Conservation (phyloP, 805 yeast species). For the Wickerhamomyces ciferrii region DNA sequence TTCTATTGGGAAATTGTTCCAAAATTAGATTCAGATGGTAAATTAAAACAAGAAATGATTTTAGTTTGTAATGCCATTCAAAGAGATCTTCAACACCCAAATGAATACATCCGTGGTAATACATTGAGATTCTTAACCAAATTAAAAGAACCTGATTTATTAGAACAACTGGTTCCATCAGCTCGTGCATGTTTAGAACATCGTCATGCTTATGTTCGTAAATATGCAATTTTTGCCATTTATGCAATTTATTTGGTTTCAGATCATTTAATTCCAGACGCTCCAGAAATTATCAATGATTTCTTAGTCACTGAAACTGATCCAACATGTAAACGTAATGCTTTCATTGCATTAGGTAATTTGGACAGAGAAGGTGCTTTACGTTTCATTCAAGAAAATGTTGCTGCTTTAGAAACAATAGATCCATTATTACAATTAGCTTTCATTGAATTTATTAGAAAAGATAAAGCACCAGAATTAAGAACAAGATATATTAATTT, state of each 20-base stretch:
- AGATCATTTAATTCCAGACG: slow-evolving; percentile 89
- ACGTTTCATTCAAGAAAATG: slow-evolving; percentile 70
- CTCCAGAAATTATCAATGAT: slow-evolving; percentile 73
- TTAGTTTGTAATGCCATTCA: slow-evolving; percentile 97
- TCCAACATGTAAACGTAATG: slow-evolving; percentile 92
- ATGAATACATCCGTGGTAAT: slow-evolving; percentile 94
- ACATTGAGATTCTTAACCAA: slow-evolving; percentile 89
- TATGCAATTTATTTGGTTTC: slow-evolving; percentile 77
- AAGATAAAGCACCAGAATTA: slow-evolving; percentile 64
- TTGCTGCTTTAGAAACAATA: slow-evolving; percentile 50
- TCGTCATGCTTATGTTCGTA: slow-evolving; percentile 96
- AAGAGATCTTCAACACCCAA: slow-evolving; percentile 96
- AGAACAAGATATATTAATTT: slow-evolving; percentile 68
- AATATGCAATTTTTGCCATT: slow-evolving; percentile 92
- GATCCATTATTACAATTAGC: slow-evolving; percentile 87
- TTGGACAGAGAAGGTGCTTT: slow-evolving; percentile 83
- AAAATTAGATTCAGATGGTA: slow-evolving; percentile 81
- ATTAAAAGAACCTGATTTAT: slow-evolving; percentile 84
- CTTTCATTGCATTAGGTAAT: slow-evolving; percentile 80
- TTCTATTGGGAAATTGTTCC: slow-evolving; percentile 98
- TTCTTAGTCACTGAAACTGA: slow-evolving; percentile 83
- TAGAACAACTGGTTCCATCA: slow-evolving; percentile 93
- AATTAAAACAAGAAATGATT: slow-evolving; percentile 97
- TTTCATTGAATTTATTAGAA: slow-evolving; percentile 85
- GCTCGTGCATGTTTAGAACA: slow-evolving; percentile 89